phyloP scores from a whole-genome alignment of 2,329 filamentous ascomycete species.

The Colletotrichum tamarilloi region DNA sequence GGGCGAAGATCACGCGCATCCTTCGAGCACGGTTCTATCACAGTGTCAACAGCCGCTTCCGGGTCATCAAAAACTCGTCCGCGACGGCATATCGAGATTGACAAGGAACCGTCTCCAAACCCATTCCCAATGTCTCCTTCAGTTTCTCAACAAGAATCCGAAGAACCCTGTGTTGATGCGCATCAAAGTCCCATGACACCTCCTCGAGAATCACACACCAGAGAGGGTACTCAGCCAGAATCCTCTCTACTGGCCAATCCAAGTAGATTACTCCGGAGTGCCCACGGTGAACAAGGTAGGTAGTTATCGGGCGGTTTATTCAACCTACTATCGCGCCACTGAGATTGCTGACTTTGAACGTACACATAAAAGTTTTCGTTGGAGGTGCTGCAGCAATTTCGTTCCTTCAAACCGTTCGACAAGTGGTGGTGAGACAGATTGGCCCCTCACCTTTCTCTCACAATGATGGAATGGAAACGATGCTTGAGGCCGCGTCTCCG shows the following conservation, averaged over 20 bases:
- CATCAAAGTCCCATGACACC: not conserved
- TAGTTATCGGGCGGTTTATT: not conserved
- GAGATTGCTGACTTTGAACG: not conserved
- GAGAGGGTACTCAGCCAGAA: not conserved
- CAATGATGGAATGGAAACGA: constrained; percentile 59
- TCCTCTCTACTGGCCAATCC: not conserved
- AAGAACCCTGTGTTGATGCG: not conserved
- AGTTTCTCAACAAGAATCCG: not conserved
- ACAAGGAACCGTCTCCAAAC: not conserved
- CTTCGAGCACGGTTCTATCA: not conserved
- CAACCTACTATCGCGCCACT: too few relatives aligned
- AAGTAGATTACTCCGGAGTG: not conserved
- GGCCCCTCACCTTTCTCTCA: constrained; percentile 66
- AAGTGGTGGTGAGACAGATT: constrained; percentile 43
- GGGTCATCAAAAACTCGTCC: not conserved
- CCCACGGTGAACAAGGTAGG: not conserved
- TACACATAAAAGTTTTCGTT: not conserved
- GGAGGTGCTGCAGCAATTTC: not conserved
- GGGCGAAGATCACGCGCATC: not conserved
- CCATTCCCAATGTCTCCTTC: not conserved
- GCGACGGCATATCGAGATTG: not conserved
- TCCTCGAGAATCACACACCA: not conserved
- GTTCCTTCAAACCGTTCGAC: not conserved
- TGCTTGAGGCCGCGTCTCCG: constrained; percentile 60
- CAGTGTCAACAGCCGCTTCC: not conserved